These are phyloP conservation scores for Pseudogymnoascus sp. DNA, from an alignment of 2,329 filamentous ascomycete genomes.

Conservation along the genomic window DNA sequence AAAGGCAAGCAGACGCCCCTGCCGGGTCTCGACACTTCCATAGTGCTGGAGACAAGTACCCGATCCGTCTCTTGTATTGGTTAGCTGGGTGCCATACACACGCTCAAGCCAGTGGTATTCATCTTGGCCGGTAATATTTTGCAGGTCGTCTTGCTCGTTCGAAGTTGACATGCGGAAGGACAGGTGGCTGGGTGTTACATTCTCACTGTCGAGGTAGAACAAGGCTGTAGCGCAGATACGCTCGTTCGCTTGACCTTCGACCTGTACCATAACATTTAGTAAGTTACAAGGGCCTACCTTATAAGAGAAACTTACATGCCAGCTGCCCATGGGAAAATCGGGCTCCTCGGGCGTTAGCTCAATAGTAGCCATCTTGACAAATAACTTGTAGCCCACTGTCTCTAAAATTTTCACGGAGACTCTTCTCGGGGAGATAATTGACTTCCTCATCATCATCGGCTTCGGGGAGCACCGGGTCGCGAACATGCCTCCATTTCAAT, in stretches of 20 bases:
- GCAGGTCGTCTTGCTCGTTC: constrained; percentile 18
- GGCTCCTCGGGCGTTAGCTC: constrained; percentile 49
- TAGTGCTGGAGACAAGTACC: constrained; percentile 31
- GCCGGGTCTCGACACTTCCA: constrained; percentile 30
- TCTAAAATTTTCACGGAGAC: constrained; percentile 7
- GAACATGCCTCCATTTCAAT: not conserved
- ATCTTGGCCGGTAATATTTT: constrained; percentile 11
- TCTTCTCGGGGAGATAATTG: constrained; percentile 15
- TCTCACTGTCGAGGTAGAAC: constrained; percentile 41
- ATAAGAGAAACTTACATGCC: constrained; percentile 32
- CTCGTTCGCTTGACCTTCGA: constrained; percentile 41
- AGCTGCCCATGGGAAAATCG: constrained; percentile 37
- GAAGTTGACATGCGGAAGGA: constrained; percentile 33
- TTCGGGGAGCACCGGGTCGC: not conserved
- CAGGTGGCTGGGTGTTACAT: constrained; percentile 37
- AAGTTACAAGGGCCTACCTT: not conserved
- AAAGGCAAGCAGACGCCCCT: constrained; percentile 37
- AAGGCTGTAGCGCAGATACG: constrained; percentile 45
- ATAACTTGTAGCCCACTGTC: constrained; percentile 47
- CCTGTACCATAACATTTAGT: constrained; percentile 20
- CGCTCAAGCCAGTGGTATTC: constrained; percentile 17
- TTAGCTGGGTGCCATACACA: constrained; percentile 15
- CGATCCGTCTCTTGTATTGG: constrained; percentile 20
- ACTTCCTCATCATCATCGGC: not conserved
- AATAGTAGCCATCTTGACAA: constrained; percentile 50